Evolutionary conservation across 192 early-diverging fungal species (phyloP), one percentile per base, ranked within the genome.

Genomic region (Coemansia sp.): DNA sequence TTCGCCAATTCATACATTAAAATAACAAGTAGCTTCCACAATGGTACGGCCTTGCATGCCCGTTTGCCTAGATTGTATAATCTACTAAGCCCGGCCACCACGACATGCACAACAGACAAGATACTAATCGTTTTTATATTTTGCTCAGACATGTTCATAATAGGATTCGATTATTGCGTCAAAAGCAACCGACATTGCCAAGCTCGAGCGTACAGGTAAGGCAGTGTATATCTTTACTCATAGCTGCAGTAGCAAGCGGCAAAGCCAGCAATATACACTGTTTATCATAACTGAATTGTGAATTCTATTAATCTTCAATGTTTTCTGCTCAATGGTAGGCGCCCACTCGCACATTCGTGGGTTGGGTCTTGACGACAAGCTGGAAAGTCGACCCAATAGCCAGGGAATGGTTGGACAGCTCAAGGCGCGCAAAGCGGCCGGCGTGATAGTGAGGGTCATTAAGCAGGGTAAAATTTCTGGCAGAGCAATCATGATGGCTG

Each of bases 341-440:
- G 91, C 94, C 2, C 96, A 99, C 70, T 97, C 94, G 52, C 96
- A 99, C 45, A 97, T 99, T 65, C 88, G 90, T 56, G 96, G 96
- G 15, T 82, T 99, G 50, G 96, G 95, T 27, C 77, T 99, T 55
- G 92, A 97, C 58, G 95, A 97, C 65, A 86, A 87, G 15, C 77
- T 97, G 64, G 93, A 99, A 65, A 88, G 93, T 21, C 82, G 90
- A 18, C 62, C 70, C 21, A 84, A 84, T 17, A 88, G 89, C 30
- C 94, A 97, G 66, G 96, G 96, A 40, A 97, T 99, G 96, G 96
- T 99, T 34, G 96, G 96, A 2, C 95, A 97, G 69, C 62, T 88
- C 21, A 85, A 93, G 67, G 95, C 96, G 25, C 87, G 96, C 53
- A 92, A 89, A 49, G 95, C 95, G 5, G 96, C 96, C 8, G 96